Base-by-base conservation (phyloP, 768 basidiomycete genomes). In the Fistulinella prunicolor region DNA sequence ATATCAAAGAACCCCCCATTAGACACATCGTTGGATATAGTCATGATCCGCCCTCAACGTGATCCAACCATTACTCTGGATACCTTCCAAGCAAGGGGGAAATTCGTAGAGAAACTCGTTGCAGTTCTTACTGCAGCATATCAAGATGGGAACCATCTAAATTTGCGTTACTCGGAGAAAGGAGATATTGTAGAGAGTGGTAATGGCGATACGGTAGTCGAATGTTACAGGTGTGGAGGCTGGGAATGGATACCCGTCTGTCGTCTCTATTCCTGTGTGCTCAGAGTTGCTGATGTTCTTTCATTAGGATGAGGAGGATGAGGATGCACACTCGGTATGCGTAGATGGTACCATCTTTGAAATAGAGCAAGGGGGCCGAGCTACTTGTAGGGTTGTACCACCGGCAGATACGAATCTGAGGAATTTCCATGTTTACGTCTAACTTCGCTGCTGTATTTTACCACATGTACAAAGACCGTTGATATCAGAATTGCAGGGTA, bases 181-280 rank as follows among this genome's bases (percentile, higher is more conserved):
- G 80, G 80, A 12, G 59, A 71, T 38, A 64, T 75, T 22, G 67
- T 59, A 1, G 51, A 66, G 0, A 70, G 70, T n/a, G 74, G 72
- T 10, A 67, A 71, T 6, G 81, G 84, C 12, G 70, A 70, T 14
- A 53, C 70, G 1, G 79, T 90, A 4, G 81, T 91, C 0, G 94
- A 96, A 65, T 88, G 88, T 57, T 74, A 84, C 42, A 77, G 92
- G 21, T 86, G 83, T 55, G 79, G 78, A 14, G 84, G 84, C 7
- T 94, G 92, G 84, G 83, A 87, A 55, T 96, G 94, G 94, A 73
- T 72, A 35, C 94, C 93, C 17, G 90, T 92, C 60, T 59, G 82
- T 71, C 30, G 4, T 24, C 24, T 26, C 20, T 22, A 19, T 52
- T 50, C 48, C 29, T 38, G 38, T 48, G 38, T 17, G 40, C 34